phyloP scores from a whole-genome alignment of 441 rosid genomes.

The Gossypium schwendimanii region DNA sequence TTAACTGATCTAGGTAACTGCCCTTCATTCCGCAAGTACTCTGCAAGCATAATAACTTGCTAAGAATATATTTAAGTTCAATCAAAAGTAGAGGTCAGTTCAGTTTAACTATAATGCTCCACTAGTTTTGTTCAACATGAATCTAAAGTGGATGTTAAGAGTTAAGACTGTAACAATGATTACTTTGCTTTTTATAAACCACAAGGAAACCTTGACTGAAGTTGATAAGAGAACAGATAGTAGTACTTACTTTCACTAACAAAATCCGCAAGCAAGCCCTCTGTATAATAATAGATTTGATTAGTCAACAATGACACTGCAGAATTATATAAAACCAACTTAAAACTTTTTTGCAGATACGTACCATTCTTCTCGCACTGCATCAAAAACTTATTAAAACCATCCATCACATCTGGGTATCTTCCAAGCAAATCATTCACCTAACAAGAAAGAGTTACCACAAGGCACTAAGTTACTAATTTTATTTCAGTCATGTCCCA shows the following conservation, averaged over 20 bases:
- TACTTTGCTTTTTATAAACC: background rate
- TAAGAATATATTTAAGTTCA: constrained; percentile 9
- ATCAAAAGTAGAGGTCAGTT: constrained; percentile 1
- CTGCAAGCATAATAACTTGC: constrained; percentile 29
- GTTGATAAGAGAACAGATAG: constrained; percentile 13
- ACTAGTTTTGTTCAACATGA: background rate
- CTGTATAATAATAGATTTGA: constrained; percentile 39
- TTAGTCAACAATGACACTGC: constrained; percentile 18
- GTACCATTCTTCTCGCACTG: constrained; percentile 85
- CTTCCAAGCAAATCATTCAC: constrained; percentile 70
- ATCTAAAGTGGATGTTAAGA: background rate
- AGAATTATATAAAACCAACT: constrained; percentile 11
- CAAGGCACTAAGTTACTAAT: constrained; percentile 18
- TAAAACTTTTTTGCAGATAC: constrained; percentile 11
- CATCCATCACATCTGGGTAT: constrained; percentile 82
- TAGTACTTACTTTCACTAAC: constrained; percentile 77
- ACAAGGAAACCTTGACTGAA: constrained; percentile 4
- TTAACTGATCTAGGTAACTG: constrained; percentile 56
- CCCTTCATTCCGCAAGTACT: constrained; percentile 61
- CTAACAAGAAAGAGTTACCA: constrained; percentile 36
- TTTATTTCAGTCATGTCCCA: constrained; percentile 5
- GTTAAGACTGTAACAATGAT: background rate
- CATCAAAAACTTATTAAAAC: constrained; percentile 71
- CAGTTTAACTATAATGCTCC: constrained; percentile 1
- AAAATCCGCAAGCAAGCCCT: constrained; percentile 81